Conservation (phyloP, 305 asterid species). For the Solanum hybrid region DNA sequence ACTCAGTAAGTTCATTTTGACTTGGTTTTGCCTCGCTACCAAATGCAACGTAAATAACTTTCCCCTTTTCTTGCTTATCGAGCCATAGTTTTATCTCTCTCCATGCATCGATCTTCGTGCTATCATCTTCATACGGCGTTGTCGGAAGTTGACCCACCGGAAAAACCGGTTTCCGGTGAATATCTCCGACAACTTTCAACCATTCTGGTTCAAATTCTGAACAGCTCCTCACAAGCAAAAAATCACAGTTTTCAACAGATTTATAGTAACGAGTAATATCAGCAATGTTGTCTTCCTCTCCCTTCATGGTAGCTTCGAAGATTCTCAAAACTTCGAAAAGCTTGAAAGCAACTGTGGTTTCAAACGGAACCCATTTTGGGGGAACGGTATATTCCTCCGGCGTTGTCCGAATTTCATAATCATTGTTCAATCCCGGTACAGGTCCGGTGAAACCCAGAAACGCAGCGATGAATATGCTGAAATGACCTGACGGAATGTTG, state of each 20-base stretch:
- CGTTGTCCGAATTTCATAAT: slow-evolving; percentile 6
- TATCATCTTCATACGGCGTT: background rate
- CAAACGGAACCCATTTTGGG: slow-evolving; percentile 38
- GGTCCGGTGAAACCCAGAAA: slow-evolving; percentile 19
- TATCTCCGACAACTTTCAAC: background rate
- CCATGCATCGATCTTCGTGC: background rate
- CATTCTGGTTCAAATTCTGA: slow-evolving; percentile 9
- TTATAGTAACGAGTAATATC: slow-evolving; percentile 1
- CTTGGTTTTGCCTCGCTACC: slow-evolving; percentile 23
- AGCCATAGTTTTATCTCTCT: slow-evolving; percentile 11
- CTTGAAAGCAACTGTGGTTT: slow-evolving; percentile 15
- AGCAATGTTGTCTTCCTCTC: slow-evolving; percentile 10
- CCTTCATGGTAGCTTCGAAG: background rate
- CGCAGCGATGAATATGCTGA: slow-evolving; percentile 17
- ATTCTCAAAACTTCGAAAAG: slow-evolving; percentile 10
- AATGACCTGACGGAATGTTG: slow-evolving; percentile 16
- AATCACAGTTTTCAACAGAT: background rate
- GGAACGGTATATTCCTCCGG: slow-evolving; percentile 35
- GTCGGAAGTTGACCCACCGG: slow-evolving; percentile 33
- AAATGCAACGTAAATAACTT: slow-evolving; percentile 16
- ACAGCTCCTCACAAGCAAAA: slow-evolving; percentile 4
- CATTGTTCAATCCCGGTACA: slow-evolving; percentile 8
- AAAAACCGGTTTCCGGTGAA: slow-evolving; percentile 14
- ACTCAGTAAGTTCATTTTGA: slow-evolving; percentile 17
- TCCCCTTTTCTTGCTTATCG: background rate